Evolutionary conservation across 345 rosid species (phyloP).

Genomic region (Murraya koenigii): DNA sequence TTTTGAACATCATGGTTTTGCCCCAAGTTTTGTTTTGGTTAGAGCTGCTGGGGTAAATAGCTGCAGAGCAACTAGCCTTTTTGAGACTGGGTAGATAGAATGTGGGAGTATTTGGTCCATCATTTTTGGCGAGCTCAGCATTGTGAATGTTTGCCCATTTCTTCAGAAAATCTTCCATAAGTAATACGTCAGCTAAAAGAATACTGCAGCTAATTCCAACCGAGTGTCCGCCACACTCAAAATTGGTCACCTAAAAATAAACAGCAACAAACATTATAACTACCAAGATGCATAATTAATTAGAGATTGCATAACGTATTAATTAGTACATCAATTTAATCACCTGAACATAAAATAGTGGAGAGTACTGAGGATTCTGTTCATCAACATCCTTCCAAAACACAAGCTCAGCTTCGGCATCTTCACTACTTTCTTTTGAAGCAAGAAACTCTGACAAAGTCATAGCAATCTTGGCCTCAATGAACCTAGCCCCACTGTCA

Average conservation of each 20-base stretch:
- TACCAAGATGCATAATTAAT: neutral
- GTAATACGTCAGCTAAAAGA: slow-evolving; percentile 52
- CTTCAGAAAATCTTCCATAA: slow-evolving; percentile 42
- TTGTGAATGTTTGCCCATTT: slow-evolving; percentile 61
- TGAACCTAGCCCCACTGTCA: slow-evolving; percentile 64
- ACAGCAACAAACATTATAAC: neutral
- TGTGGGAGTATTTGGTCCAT: slow-evolving; percentile 29
- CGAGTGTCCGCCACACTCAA: slow-evolving; percentile 84
- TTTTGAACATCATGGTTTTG: slow-evolving; percentile 33
- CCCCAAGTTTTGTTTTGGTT: slow-evolving; percentile 32
- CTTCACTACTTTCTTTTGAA: slow-evolving; percentile 33
- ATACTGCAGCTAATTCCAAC: slow-evolving; percentile 83
- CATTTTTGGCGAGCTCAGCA: slow-evolving; percentile 22
- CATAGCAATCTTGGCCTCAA: slow-evolving; percentile 49
- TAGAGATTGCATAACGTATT: neutral
- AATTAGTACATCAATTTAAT: neutral
- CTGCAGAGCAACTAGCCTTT: neutral
- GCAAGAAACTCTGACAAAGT: slow-evolving; percentile 52
- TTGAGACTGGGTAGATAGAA: slow-evolving; percentile 55
- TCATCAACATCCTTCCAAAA: slow-evolving; percentile 79
- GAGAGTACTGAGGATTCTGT: slow-evolving; percentile 59
- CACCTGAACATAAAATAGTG: slow-evolving; percentile 75
- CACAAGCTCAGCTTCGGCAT: slow-evolving; percentile 53
- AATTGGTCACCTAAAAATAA: slow-evolving; percentile 66
- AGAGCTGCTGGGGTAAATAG: slow-evolving; percentile 15